Base-by-base conservation (phyloP, 495 filamentous ascomycete species). In the Penicillium verhagenii region DNA sequence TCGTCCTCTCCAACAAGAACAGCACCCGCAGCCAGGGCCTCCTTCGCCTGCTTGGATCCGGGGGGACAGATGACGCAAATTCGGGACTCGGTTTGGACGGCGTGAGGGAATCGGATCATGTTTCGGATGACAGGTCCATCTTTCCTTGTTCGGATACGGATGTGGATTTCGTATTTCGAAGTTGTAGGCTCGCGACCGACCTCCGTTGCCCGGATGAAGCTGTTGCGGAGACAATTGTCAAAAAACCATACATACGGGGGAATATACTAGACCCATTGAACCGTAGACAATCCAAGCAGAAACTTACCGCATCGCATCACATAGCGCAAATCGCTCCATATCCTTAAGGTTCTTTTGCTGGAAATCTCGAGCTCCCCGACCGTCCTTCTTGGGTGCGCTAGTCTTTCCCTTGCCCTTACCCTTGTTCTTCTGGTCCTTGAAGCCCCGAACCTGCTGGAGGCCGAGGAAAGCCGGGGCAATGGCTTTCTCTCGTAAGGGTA, bases 121-220 rank as follows among this genome's bases (percentile, higher is more conserved):
- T 88, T 92, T 47, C 92, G 90, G 50, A 98, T 78, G 2, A 91
- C 85, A 6, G 91, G 85, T 3, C 91, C 91, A 68, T 91, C 92
- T 73, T 89, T 91, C 54, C 78, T 71, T 2, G 92, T 88, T 60
- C 85, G 85, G 47, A 98, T 65, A 60, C 86, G 89, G 62, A 97
- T 67, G 62, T 87, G 80, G 39, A 97, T 62, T 65, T 97, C 94
- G 76, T 98, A 98, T 73, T 97, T 97, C 39, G 82, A 71, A 9
- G 68, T 71, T 1, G 81, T 75, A 14, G 88, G 89, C 26, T 87
- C 81, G 20, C 78, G 82, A 59, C 94, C 94, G 56, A 97, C 94
- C 80, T 98, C 94, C 55, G 86, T 82, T 33, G 94, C 94, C 51
- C 90, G 88, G 60, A 97, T 81, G 62, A 96, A 96, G 63, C 92